Percentiles rank a stretch among this genome's conserved stretches.
Evolutionary conservation across 2,329 filamentous ascomycete genomes (phyloP).

Genomic region (Dothiorella sarmentorum): DNA sequence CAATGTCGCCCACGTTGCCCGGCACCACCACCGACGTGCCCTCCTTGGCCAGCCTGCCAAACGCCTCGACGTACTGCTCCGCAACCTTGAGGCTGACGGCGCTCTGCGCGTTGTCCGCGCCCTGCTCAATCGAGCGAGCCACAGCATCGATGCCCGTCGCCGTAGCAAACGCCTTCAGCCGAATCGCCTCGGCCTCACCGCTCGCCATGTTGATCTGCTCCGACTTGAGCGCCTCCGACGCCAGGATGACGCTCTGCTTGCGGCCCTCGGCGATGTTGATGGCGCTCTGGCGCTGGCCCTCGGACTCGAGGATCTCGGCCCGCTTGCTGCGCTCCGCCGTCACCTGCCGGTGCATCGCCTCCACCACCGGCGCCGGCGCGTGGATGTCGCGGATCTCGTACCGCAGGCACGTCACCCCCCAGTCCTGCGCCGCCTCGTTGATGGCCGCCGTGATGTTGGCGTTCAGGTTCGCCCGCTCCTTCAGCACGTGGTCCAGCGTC

Average conservation of each 20-base stretch:
- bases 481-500: slow-evolving; percentile 93
- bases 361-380: slow-evolving; percentile 86
- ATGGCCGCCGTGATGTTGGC: slow-evolving; percentile 98
- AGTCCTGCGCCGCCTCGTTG: slow-evolving; percentile 94
- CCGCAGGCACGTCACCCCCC: slow-evolving; percentile 92
- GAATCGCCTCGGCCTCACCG: slow-evolving; percentile 92
- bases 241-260: slow-evolving; percentile 95
- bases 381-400: slow-evolving; percentile 99
- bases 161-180: slow-evolving; percentile 80
- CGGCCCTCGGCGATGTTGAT: slow-evolving; percentile 98
- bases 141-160: slow-evolving; percentile 86
- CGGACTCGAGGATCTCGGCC: slow-evolving; percentile 94
- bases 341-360: slow-evolving; percentile 97
- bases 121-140: slow-evolving; percentile 68
- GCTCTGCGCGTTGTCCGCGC: slow-evolving; percentile 70
- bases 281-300: slow-evolving; percentile 92
- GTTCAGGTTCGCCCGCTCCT: slow-evolving; percentile 94
- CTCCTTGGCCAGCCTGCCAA: slow-evolving; percentile 87
- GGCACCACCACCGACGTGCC: slow-evolving; percentile 94
- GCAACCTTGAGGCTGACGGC: slow-evolving; percentile 86
- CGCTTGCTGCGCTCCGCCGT: slow-evolving; percentile 96
- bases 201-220: slow-evolving; percentile 91
- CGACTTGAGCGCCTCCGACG: slow-evolving; percentile 82
- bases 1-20: slow-evolving; percentile 94
- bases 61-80: slow-evolving; percentile 97